phyloP scores from a whole-genome alignment of 2,329 filamentous ascomycete species.

The Cyclaneusma minus region DNA sequence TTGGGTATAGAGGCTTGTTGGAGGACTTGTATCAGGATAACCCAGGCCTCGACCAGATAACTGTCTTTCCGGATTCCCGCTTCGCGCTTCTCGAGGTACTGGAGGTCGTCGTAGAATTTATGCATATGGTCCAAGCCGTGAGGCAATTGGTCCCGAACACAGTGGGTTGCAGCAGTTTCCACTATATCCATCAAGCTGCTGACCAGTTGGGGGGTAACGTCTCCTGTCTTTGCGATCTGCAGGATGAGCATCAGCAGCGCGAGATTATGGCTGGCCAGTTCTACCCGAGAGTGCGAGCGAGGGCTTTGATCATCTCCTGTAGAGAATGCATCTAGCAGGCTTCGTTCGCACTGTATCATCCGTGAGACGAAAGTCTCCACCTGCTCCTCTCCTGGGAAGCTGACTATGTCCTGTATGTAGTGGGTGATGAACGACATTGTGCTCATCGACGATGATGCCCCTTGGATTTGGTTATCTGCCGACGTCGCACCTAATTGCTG shows the following conservation, averaged over 20 bases:
- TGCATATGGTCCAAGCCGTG: constrained; percentile 28
- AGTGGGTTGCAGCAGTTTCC: constrained; percentile 23
- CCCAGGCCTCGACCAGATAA: constrained; percentile 37
- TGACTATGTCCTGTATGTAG: constrained; percentile 14
- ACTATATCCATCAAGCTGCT: constrained; percentile 34
- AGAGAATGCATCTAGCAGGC: constrained; percentile 8
- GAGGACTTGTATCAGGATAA: constrained; percentile 37
- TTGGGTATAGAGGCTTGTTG: constrained; percentile 32
- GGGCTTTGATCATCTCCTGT: constrained; percentile 13
- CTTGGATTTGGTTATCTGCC: constrained; percentile 4
- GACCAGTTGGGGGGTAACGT: constrained; percentile 4
- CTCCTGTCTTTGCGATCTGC: constrained; percentile 6
- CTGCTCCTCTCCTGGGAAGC: constrained; percentile 7
- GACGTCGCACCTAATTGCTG: constrained; percentile 22
- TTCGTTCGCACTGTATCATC: not conserved
- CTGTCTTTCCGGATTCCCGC: constrained; percentile 33
- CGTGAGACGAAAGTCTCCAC: constrained; percentile 2
- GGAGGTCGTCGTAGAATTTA: constrained; percentile 31
- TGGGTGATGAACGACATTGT: constrained; percentile 11
- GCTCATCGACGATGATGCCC: constrained; percentile 1
- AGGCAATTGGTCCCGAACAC: constrained; percentile 24
- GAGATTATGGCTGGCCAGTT: constrained; percentile 16
- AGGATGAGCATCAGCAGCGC: constrained; percentile 27
- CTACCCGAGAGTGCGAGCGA: constrained; percentile 4
- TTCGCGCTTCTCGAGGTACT: constrained; percentile 28